Conservation (phyloP, 495 filamentous ascomycete species). For the Amniculicola lignicola region DNA sequence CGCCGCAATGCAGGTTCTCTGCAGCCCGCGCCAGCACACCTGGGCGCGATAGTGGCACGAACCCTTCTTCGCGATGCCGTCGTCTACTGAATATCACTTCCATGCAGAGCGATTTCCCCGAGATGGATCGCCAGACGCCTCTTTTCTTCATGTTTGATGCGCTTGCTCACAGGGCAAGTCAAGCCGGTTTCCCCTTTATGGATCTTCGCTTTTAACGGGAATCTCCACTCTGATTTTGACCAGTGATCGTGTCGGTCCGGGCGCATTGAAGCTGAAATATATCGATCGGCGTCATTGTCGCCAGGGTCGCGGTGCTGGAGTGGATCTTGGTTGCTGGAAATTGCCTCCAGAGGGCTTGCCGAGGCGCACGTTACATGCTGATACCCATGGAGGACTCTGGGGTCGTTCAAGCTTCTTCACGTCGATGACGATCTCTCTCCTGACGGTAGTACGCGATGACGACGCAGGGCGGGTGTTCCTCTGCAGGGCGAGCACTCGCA, state of each 20-base stretch:
- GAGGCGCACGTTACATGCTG: no score
- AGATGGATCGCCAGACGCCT: slow-evolving; percentile 14
- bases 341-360: slow-evolving; percentile 8
- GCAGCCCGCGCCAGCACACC: slow-evolving; percentile 6
- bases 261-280: slow-evolving; percentile 34
- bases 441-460: slow-evolving; percentile 15
- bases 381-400: background rate
- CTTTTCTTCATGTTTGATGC: background rate
- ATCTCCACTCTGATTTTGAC: slow-evolving; percentile 1
- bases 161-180: slow-evolving; percentile 9
- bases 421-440: slow-evolving; percentile 12
- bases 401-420: background rate
- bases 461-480: slow-evolving; percentile 3
- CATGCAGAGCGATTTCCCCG: slow-evolving; percentile 14
- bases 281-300: slow-evolving; percentile 16
- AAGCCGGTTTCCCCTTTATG: slow-evolving; percentile 3
- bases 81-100: slow-evolving; percentile 18
- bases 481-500: background rate
- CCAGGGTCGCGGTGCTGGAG: background rate
- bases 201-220: background rate
- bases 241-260: slow-evolving; percentile 1
- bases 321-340: slow-evolving; percentile 11
- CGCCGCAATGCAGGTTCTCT: background rate
- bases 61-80: background rate
- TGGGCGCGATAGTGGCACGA: slow-evolving; percentile 24